A percentile compares a stretch with the other conserved stretches of the same genome.
Evolutionary conservation across 345 rosid species (phyloP).

Genomic region (Raphanus raphanistrum): DNA sequence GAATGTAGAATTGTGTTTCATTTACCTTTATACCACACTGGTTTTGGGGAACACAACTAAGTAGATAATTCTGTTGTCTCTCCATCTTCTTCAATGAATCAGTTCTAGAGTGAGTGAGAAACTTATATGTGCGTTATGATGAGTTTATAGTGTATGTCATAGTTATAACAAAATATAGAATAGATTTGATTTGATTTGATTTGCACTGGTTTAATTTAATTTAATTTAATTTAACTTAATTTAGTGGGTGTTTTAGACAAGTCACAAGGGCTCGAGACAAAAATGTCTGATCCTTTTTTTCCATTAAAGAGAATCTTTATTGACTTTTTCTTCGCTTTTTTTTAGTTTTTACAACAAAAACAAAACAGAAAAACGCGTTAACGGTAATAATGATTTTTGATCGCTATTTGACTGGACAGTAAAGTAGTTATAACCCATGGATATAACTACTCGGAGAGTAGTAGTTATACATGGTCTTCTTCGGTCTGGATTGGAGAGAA

Average conservation of each 20-base stretch:
- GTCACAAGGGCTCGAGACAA: constrained; percentile 36
- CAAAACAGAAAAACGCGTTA: constrained; percentile 32
- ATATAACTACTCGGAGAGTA: no score
- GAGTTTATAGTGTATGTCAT: constrained; percentile 32
- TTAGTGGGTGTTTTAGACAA: constrained; percentile 4
- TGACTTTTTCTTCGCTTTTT: constrained; percentile 27
- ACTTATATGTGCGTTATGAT: constrained; percentile 37
- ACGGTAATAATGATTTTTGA: constrained; percentile 22
- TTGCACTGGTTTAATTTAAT: constrained; percentile 11
- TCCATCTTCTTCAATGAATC: constrained; percentile 53
- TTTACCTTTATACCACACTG: constrained; percentile 57
- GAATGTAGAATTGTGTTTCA: constrained; percentile 28
- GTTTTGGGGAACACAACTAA: constrained; percentile 56
- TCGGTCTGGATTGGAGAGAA: neutral
- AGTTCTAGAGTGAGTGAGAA: constrained; percentile 21
- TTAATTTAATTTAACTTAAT: neutral
- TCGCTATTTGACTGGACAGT: neutral
- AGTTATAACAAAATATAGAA: constrained; percentile 30
- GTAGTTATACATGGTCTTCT: neutral
- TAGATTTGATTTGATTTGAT: neutral
- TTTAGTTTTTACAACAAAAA: constrained; percentile 10
- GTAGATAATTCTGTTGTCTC: constrained; percentile 52
- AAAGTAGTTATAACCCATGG: neutral
- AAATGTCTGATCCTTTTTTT: constrained; percentile 42
- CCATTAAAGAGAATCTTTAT: constrained; percentile 26